phyloP scores from a whole-genome alignment of 2,329 filamentous ascomycete species.

The Triangularia verruculosa region DNA sequence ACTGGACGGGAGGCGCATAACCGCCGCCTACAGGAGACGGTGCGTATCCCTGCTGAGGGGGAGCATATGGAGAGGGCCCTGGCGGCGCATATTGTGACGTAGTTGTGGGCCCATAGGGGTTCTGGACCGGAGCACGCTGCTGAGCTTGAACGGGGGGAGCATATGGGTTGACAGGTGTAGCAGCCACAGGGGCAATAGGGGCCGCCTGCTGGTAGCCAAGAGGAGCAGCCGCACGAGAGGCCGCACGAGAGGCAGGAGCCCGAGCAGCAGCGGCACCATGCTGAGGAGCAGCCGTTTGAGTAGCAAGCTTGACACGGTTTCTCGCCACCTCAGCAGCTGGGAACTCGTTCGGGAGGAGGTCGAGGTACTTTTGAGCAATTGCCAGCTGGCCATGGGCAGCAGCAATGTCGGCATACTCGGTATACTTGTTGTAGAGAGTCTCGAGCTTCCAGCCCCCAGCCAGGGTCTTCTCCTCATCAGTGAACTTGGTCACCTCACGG shows the following conservation, averaged over 20 bases:
- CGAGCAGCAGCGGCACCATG: slow-evolving; percentile 35
- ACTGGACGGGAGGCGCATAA: slow-evolving; percentile 52
- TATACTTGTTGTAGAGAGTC: slow-evolving; percentile 88
- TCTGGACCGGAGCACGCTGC: slow-evolving; percentile 35
- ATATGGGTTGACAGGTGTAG: slow-evolving; percentile 34
- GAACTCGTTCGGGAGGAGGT: slow-evolving; percentile 79
- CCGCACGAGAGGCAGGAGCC: slow-evolving; percentile 27
- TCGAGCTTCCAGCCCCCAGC: slow-evolving; percentile 84
- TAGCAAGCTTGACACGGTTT: slow-evolving; percentile 81
- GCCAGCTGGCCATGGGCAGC: slow-evolving; percentile 84
- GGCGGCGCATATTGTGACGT: slow-evolving; percentile 37
- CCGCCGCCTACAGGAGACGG: slow-evolving; percentile 33
- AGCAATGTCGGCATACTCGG: slow-evolving; percentile 93
- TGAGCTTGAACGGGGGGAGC: slow-evolving; percentile 33
- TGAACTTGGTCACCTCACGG: slow-evolving; percentile 88
- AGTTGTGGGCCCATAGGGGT: slow-evolving; percentile 47
- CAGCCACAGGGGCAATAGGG: slow-evolving; percentile 29
- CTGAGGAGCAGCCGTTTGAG: slow-evolving; percentile 52
- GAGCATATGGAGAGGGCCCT: slow-evolving; percentile 34
- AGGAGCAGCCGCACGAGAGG: slow-evolving; percentile 35
- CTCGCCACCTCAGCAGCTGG: slow-evolving; percentile 83
- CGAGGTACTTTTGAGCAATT: slow-evolving; percentile 86
- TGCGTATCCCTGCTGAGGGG: slow-evolving; percentile 27
- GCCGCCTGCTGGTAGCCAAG: slow-evolving; percentile 49
- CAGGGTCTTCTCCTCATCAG: slow-evolving; percentile 70